Percentiles rank a stretch among this genome's conserved stretches.
Conservation (phyloP, 2,329 filamentous ascomycete species). For the Raffaelea arxii region DNA sequence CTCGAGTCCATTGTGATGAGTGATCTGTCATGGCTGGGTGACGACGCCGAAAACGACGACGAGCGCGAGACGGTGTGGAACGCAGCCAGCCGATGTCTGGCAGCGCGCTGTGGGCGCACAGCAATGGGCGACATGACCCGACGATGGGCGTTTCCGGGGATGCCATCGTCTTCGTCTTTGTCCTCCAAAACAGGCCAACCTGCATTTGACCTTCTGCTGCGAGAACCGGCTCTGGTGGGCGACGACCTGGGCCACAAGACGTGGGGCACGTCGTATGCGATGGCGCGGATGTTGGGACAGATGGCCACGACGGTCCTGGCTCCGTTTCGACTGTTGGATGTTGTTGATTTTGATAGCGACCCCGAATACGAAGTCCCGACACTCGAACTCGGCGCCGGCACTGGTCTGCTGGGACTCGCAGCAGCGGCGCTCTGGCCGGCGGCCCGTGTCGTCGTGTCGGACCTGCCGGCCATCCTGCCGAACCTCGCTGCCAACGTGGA, state of each 20-base stretch:
- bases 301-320: not conserved
- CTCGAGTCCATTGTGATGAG: conserved; percentile 60
- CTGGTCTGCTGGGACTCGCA: conserved; percentile 80
- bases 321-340: not conserved
- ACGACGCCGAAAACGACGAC: conserved; percentile 55
- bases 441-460: conserved; percentile 63
- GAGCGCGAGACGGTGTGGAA: conserved; percentile 65
- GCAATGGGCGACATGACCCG: conserved; percentile 49
- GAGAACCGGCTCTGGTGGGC: conserved; percentile 79
- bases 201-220: conserved; percentile 57
- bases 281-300: conserved; percentile 58
- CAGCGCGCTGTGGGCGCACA: conserved; percentile 71
- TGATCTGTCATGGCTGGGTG: conserved; percentile 56
- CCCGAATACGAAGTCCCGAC: conserved; percentile 30
- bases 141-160: conserved; percentile 39
- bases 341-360: not conserved
- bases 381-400: conserved; percentile 82
- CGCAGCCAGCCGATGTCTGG: conserved; percentile 66
- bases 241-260: conserved; percentile 91
- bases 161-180: not conserved
- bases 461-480: conserved; percentile 71
- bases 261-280: conserved; percentile 83
- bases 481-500: conserved; percentile 70
- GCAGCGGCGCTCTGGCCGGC: conserved; percentile 60
- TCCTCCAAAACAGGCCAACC: conserved; percentile 12